These are phyloP conservation scores for Serendipita indica DNA, from an alignment of 768 basidiomycete genomes.

Conservation along the genomic window DNA sequence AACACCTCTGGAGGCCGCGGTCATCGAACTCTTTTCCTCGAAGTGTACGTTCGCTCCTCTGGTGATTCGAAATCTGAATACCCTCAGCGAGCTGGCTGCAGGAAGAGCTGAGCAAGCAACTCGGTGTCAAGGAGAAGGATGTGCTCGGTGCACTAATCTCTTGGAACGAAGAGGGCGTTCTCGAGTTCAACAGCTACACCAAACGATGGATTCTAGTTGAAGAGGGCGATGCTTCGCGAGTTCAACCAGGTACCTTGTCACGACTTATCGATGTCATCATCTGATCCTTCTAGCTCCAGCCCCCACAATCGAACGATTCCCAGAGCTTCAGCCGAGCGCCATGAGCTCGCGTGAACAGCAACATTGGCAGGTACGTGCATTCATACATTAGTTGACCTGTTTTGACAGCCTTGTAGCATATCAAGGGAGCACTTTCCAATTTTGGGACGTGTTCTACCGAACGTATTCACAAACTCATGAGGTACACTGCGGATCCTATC, in stretches of 20 bases:
- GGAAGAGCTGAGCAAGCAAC: slow-evolving; percentile 45
- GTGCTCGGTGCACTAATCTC: slow-evolving; percentile 63
- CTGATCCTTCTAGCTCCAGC: slow-evolving; percentile 16
- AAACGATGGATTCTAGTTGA: slow-evolving; percentile 52
- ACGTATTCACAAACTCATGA: slow-evolving; percentile 80
- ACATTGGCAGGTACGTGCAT: slow-evolving; percentile 67
- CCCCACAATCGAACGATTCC: slow-evolving; percentile 31
- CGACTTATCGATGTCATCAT: not conserved
- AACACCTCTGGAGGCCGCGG: slow-evolving; percentile 77
- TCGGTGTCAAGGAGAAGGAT: slow-evolving; percentile 51
- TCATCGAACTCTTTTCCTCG: slow-evolving; percentile 72
- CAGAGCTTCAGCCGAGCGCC: slow-evolving; percentile 33
- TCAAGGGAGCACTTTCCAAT: slow-evolving; percentile 85
- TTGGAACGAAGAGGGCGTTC: slow-evolving; percentile 71
- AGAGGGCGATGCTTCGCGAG: slow-evolving; percentile 30
- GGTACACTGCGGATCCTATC: slow-evolving; percentile 56
- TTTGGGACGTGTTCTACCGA: slow-evolving; percentile 59
- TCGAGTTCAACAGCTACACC: slow-evolving; percentile 51
- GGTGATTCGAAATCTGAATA: not conserved
- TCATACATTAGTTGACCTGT: slow-evolving; percentile 10
- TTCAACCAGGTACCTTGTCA: slow-evolving; percentile 10
- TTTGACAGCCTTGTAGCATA: slow-evolving; percentile 37
- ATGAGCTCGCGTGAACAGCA: slow-evolving; percentile 44
- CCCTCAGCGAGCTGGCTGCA: slow-evolving; percentile 52
- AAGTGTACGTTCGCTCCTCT: slow-evolving; percentile 31